Evolutionary conservation across 2,329 filamentous ascomycete species (phyloP).

Genomic region (Colletotrichum spaethianum): DNA sequence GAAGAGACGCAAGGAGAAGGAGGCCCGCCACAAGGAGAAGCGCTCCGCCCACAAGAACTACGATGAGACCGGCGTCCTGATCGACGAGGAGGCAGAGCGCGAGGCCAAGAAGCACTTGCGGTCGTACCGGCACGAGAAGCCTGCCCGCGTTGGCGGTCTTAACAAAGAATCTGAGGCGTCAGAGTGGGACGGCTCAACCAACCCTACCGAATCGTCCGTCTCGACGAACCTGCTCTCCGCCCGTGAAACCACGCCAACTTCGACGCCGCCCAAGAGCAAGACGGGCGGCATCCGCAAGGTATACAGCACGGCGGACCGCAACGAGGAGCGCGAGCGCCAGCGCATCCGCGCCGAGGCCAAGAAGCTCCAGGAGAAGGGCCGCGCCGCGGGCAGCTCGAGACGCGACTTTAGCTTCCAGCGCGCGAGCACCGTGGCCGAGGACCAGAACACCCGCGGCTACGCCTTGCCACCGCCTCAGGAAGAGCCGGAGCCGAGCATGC

Average conservation of each 20-base stretch:
- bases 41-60: constrained; percentile 46
- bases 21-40: constrained; percentile 51
- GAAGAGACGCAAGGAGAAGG: constrained; percentile 58
- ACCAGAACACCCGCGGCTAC: constrained; percentile 45
- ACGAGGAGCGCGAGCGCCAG: constrained; percentile 65
- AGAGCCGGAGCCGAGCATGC: constrained; percentile 46
- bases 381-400: constrained; percentile 51
- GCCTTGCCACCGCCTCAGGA: constrained; percentile 42
- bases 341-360: constrained; percentile 70
- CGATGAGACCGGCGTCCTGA: constrained; percentile 65
- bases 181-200: constrained; percentile 81
- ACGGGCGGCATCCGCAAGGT: constrained; percentile 72
- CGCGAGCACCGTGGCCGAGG: constrained; percentile 52
- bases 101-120: constrained; percentile 79
- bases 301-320: constrained; percentile 72
- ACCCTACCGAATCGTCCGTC: constrained; percentile 77
- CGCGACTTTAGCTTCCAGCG: constrained; percentile 70
- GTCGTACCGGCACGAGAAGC: constrained; percentile 87
- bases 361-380: constrained; percentile 68
- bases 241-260: constrained; percentile 70
- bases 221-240: constrained; percentile 73
- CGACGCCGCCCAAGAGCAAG: constrained; percentile 63
- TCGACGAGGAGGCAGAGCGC: constrained; percentile 75
- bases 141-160: constrained; percentile 89
- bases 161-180: constrained; percentile 87